phyloP scores from a whole-genome alignment of 176 grass and related monocot genomes.

The Poa pratensis region DNA sequence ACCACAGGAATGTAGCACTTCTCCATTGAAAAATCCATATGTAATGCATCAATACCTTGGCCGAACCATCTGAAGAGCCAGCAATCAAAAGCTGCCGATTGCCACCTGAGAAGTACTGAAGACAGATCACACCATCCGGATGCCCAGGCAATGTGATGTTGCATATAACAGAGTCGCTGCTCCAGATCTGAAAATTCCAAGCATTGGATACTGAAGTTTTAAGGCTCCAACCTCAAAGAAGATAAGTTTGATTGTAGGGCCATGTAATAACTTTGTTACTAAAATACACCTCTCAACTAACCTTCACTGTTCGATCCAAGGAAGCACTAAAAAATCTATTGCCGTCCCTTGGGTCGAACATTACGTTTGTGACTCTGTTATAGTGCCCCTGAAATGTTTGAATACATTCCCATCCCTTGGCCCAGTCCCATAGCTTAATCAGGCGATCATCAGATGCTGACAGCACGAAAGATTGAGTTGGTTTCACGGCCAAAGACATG shows the following conservation, averaged over 20 bases:
- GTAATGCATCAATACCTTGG: background rate
- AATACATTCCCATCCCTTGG: constrained; percentile 58
- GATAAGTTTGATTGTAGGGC: background rate
- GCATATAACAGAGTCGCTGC: background rate
- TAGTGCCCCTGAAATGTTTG: constrained; percentile 68
- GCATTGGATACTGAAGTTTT: background rate
- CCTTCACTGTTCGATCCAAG: background rate
- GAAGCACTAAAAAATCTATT: constrained; percentile 62
- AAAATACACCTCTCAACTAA: background rate
- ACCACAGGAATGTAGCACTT: background rate
- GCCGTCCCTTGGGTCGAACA: constrained; percentile 58
- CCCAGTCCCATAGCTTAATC: constrained; percentile 80
- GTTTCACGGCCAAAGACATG: background rate
- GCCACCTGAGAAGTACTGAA: background rate
- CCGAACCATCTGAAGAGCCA: background rate
- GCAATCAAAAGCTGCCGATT: background rate
- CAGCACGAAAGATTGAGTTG: background rate
- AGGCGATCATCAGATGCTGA: constrained; percentile 43
- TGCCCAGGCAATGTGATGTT: background rate
- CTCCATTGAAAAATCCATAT: background rate
- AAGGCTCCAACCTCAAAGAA: background rate
- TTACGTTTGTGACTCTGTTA: constrained; percentile 65
- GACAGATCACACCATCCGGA: background rate
- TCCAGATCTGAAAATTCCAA: background rate
- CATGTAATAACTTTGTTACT: background rate